A percentile compares a stretch with the other conserved stretches of the same genome.
phyloP scores from a whole-genome alignment of 129 eudicot species.

The Lonicera japonica region DNA sequence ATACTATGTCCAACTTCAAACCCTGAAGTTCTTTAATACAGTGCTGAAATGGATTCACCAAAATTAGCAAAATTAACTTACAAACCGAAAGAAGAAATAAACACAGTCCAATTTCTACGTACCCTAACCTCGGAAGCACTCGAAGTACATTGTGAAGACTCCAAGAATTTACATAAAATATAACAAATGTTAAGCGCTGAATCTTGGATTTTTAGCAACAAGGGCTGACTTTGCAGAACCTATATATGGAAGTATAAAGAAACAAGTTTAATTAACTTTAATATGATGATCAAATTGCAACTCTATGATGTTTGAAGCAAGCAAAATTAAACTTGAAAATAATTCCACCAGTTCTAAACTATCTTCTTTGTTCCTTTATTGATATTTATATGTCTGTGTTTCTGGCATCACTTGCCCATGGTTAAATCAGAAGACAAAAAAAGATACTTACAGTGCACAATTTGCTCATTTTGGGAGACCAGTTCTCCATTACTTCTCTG shows the following conservation, averaged over 20 bases:
- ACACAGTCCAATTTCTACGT: slow-evolving; percentile 20
- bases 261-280: not conserved
- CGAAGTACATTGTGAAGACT: slow-evolving; percentile 38
- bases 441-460: slow-evolving; percentile 57
- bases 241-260: slow-evolving; percentile 17
- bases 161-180: slow-evolving; percentile 37
- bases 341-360: not conserved
- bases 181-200: slow-evolving; percentile 46
- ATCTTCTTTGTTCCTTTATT: not conserved
- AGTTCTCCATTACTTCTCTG: slow-evolving; percentile 79
- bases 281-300: no score
- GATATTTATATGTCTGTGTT: not conserved
- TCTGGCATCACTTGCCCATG: not conserved
- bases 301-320: not conserved
- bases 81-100: not conserved
- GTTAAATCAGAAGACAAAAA: not conserved
- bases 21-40: slow-evolving; percentile 52
- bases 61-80: slow-evolving; percentile 5
- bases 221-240: slow-evolving; percentile 55
- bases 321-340: not conserved
- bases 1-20: slow-evolving; percentile 37
- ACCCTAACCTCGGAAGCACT: slow-evolving; percentile 57
- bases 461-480: slow-evolving; percentile 82
- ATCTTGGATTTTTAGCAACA: slow-evolving; percentile 46
- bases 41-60: slow-evolving; percentile 34